Evolutionary conservation across 495 filamentous ascomycete genomes (phyloP).

Genomic region (Trichoderma gamsii): DNA sequence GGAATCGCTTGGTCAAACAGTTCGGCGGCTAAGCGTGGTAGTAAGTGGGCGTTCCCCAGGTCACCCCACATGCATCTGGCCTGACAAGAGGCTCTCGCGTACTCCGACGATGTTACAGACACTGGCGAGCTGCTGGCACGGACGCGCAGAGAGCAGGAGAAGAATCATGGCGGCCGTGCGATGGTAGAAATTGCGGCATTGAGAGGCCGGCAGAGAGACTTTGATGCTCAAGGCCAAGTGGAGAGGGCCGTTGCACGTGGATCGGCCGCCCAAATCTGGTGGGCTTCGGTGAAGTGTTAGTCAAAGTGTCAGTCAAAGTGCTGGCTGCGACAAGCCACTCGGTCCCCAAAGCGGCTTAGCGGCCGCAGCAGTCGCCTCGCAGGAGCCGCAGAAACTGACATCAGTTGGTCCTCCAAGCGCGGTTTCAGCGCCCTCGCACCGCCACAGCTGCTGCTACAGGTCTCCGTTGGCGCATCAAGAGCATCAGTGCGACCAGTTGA

Average conservation of each 20-base stretch:
- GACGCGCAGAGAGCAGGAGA: background rate
- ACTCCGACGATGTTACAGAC: background rate
- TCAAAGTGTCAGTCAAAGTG: background rate
- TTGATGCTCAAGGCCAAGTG: background rate
- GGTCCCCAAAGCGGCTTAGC: slow-evolving; percentile 8
- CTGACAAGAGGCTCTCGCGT: background rate
- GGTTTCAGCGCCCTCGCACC: background rate
- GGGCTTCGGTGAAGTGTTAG: slow-evolving; percentile 5
- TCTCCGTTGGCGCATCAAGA: no score
- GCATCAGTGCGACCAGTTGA: no score
- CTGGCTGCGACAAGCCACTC: background rate
- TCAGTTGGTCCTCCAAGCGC: background rate
- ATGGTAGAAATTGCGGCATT: background rate
- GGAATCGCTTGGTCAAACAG: background rate
- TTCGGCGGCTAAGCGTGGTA: background rate
- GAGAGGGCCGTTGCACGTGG: slow-evolving; percentile 5
- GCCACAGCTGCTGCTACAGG: background rate
- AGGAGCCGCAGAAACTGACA: background rate
- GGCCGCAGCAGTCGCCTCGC: background rate
- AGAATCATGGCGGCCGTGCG: slow-evolving; percentile 3
- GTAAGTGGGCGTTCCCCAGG: slow-evolving; percentile 1
- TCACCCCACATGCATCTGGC: slow-evolving; percentile 2
- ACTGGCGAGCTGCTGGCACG: background rate
- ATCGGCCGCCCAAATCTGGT: background rate
- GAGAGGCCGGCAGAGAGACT: background rate